Percentiles rank a stretch among this genome's conserved stretches.
phyloP scores from a whole-genome alignment of 495 filamentous ascomycete genomes.

The Penicillium paradoxum region DNA sequence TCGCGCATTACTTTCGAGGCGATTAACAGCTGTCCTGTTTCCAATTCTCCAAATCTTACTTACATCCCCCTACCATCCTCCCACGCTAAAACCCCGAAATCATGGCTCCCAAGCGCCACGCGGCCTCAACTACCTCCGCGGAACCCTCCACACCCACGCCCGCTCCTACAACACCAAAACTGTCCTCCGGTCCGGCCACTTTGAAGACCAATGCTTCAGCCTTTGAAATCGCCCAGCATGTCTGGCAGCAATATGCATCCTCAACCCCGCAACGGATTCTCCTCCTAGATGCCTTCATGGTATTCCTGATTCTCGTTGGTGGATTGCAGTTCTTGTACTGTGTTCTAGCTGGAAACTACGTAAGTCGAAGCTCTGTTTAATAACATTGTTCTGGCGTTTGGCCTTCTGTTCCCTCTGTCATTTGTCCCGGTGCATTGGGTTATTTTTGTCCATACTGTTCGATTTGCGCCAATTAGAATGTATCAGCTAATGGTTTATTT shows the following conservation, averaged over 20 bases:
- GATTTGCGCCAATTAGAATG: background rate
- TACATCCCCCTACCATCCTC: background rate
- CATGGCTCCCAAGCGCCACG: constrained; percentile 51
- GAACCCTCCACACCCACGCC: constrained; percentile 20
- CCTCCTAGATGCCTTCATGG: constrained; percentile 90
- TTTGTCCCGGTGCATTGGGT: background rate
- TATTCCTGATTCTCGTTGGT: constrained; percentile 78
- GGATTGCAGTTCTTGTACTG: constrained; percentile 92
- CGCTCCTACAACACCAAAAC: constrained; percentile 28
- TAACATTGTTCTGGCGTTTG: background rate
- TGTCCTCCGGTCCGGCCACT: constrained; percentile 41
- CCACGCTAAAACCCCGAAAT: constrained; percentile 12
- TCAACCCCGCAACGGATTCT: constrained; percentile 85
- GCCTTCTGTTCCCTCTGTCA: background rate
- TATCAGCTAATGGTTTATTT: background rate
- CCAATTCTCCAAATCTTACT: background rate
- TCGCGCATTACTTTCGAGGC: background rate
- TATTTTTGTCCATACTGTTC: background rate
- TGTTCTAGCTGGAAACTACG: constrained; percentile 88
- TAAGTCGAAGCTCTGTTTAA: constrained; percentile 41
- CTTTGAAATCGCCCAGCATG: constrained; percentile 46
- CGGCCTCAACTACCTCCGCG: constrained; percentile 35
- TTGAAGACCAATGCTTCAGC: constrained; percentile 43
- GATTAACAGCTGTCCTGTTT: background rate
- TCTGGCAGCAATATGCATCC: constrained; percentile 71